phyloP scores from a whole-genome alignment of 495 filamentous ascomycete genomes.

The Aspergillus steynii region DNA sequence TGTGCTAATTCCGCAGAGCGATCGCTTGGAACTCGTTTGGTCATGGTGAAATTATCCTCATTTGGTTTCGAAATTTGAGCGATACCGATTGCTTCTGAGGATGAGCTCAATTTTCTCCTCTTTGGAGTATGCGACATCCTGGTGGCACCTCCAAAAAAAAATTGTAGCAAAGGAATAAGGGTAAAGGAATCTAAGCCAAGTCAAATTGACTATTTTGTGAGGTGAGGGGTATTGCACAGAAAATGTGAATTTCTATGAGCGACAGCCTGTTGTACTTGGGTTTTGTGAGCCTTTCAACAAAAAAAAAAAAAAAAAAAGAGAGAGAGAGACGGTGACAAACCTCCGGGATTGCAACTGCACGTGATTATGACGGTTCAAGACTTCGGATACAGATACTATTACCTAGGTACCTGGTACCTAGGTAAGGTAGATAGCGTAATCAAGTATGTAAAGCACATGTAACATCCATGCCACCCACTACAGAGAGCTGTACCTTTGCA shows the following conservation, averaged over 20 bases:
- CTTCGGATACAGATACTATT: background rate
- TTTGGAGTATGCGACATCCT: constrained; percentile 40
- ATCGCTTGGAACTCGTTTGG: constrained; percentile 25
- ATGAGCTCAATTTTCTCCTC: constrained; percentile 40
- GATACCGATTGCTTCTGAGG: constrained; percentile 22
- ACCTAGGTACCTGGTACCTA: too few relatives aligned
- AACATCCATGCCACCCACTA: too few relatives aligned
- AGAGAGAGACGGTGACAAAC: too few relatives aligned
- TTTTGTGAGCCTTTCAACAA: background rate
- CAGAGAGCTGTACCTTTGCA: too few relatives aligned
- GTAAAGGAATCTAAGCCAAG: background rate
- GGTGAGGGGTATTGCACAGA: background rate
- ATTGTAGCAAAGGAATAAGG: too few relatives aligned
- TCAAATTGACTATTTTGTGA: background rate
- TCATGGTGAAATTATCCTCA: background rate
- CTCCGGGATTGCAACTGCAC: background rate
- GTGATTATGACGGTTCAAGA: background rate
- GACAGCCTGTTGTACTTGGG: background rate
- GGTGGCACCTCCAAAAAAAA: background rate
- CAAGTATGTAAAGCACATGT: too few relatives aligned
- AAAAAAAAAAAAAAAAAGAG: background rate
- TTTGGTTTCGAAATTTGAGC: constrained; percentile 1
- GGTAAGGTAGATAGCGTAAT: too few relatives aligned
- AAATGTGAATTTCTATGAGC: background rate
- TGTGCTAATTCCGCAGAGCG: constrained; percentile 42